Conservation (phyloP, 2,329 filamentous ascomycete species). For the Botrytis paeoniae region DNA sequence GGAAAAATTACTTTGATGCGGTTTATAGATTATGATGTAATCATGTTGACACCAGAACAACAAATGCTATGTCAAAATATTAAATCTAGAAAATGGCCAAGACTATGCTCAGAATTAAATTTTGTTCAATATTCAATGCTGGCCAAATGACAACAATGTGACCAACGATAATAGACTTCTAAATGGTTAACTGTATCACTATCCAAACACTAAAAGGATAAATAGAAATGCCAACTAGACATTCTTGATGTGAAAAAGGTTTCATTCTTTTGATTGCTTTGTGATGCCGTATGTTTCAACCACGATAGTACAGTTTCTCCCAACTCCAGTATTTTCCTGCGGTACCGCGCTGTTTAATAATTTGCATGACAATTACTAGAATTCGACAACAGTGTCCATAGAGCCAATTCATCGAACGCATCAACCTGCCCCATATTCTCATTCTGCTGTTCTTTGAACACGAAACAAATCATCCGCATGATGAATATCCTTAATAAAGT, state of each 20-base stretch:
- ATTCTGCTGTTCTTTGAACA: background rate
- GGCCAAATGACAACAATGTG: background rate
- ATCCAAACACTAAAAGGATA: background rate
- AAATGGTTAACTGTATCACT: background rate
- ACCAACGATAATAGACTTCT: background rate
- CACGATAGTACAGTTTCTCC: conserved; percentile 1
- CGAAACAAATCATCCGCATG: background rate
- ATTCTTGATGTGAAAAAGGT: background rate
- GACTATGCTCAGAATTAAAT: background rate
- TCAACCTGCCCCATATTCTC: background rate
- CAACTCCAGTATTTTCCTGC: conserved; percentile 2
- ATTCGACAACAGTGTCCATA: background rate
- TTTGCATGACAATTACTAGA: background rate
- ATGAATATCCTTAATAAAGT: background rate
- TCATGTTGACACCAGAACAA: background rate
- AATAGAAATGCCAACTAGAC: background rate
- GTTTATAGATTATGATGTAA: background rate
- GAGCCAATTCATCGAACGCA: background rate
- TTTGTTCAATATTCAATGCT: background rate
- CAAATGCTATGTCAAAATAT: background rate
- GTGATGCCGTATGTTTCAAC: background rate
- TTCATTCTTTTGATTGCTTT: background rate
- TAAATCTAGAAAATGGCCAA: background rate
- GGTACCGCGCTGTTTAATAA: background rate
- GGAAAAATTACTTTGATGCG: background rate